phyloP scores from a whole-genome alignment of 768 basidiomycete genomes.

The Rhodotorula paludigena region DNA sequence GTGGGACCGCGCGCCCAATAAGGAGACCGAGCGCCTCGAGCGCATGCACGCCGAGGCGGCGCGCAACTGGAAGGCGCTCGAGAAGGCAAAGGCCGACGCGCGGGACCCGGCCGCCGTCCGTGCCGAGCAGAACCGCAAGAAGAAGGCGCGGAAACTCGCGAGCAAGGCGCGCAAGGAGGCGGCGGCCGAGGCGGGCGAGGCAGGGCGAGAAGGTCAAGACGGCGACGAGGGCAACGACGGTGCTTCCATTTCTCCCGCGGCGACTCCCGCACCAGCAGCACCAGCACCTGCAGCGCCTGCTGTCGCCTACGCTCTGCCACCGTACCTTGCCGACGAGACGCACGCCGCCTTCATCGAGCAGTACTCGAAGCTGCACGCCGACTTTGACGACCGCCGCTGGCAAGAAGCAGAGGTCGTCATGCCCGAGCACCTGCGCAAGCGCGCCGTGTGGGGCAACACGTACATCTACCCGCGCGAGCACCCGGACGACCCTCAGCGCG shows the following conservation, averaged over 20 bases:
- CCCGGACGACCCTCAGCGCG: conserved; percentile 2
- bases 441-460: background rate
- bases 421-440: background rate
- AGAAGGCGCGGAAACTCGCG: conserved; percentile 4
- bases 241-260: no score
- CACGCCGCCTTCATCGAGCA: background rate
- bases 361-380: background rate
- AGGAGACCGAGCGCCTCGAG: background rate
- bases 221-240: background rate
- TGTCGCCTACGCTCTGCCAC: background rate
- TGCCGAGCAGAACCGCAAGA: conserved; percentile 9
- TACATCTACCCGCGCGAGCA: conserved; percentile 4
- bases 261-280: no score
- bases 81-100: background rate
- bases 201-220: background rate
- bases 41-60: background rate
- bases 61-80: background rate
- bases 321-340: background rate
- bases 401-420: background rate
- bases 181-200: background rate
- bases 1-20: background rate
- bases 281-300: background rate
- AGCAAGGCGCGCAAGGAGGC: conserved; percentile 1
- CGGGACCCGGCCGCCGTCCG: background rate
- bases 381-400: background rate